phyloP scores from a whole-genome alignment of 805 yeast genomes.

The Schwanniomyces polymorphus region DNA sequence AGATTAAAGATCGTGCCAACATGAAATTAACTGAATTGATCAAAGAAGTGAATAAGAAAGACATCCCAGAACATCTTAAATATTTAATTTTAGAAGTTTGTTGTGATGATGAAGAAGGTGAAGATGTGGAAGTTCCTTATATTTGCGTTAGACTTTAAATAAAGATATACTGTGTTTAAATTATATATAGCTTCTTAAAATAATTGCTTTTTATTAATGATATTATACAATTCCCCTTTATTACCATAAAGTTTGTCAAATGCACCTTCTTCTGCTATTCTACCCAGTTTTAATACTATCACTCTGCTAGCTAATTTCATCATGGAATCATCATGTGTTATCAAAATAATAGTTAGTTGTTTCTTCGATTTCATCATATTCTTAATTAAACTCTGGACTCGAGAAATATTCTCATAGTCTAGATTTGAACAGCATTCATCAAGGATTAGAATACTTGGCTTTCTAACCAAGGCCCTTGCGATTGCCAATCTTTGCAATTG shows the following conservation, averaged over 20 bases:
- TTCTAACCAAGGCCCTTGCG: conserved; percentile 74
- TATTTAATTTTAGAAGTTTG: conserved; percentile 86
- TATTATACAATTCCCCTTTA: conserved; percentile 23
- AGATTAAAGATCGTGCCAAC: conserved; percentile 72
- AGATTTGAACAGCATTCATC: conserved; percentile 93
- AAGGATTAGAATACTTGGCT: conserved; percentile 64
- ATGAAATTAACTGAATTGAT: conserved; percentile 73
- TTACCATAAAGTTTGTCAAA: conserved; percentile 21
- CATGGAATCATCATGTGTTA: conserved; percentile 74
- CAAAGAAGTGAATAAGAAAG: conserved; percentile 82
- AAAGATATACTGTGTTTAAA: neutral
- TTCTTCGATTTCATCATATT: conserved; percentile 23
- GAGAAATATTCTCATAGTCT: conserved; percentile 60
- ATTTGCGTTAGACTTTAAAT: conserved; percentile 53
- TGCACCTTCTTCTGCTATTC: conserved; percentile 45
- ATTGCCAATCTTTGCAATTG: conserved; percentile 84
- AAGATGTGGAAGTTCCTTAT: conserved; percentile 94
- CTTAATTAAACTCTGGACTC: conserved; percentile 51
- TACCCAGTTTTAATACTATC: conserved; percentile 50
- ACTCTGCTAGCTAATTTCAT: conserved; percentile 57
- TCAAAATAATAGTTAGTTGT: conserved; percentile 48
- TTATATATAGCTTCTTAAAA: neutral
- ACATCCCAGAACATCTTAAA: conserved; percentile 69
- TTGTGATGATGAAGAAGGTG: conserved; percentile 88
- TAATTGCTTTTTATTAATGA: conserved; percentile 1